Base-by-base conservation (phyloP, 768 basidiomycete species). In the Gloeophyllum trabeum region DNA sequence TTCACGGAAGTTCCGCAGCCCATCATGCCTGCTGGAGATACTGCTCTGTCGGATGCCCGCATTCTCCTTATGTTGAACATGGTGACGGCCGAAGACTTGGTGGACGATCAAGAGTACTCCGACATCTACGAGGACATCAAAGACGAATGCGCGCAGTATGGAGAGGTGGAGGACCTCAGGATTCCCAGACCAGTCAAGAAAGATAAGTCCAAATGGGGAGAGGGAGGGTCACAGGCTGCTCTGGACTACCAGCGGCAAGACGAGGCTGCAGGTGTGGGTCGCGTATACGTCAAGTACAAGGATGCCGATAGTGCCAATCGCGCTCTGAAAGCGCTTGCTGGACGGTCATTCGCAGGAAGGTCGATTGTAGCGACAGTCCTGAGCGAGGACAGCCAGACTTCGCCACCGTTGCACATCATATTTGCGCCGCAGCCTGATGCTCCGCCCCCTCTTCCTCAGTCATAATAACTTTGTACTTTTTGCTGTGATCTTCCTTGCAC, bases 21-120 rank as follows among this genome's bases (percentile, higher is more conserved):
- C 10, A 89, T 90, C 57, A 79, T 91, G 76, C 88, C 88, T 43
- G 85, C 85, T 5, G 81, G 81, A 42, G 84, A 86, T 54, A 65
- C 64, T 40, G 67, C 70, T 42, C 66, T 62, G 26, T 51, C 62
- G 7, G 48, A 60, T 40, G 75, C 82, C 42, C 79, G 89, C 26
- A 92, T 96, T 55, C 73, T 99, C 52, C 82, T 98, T 58, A 86
- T 99, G 83, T 66, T 99, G 54, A 99, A 98, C 73, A 99, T 99
- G 96, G 91, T 99, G 49, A 87, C 86, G 0, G 59, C 87, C 1
- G 96, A 99, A 35, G 96, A 99, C 54, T 74, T 99, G 37, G 60
- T 73, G 14, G 81, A 90, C 52, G 94, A 98, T 56, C 67, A 81
- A 46, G 96, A 99, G 54, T 99, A 96, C 58, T 78, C 79, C 19